A percentile compares a stretch with the other conserved stretches of the same genome.
Evolutionary conservation across 202 grass and related monocot genomes (phyloP).

Genomic region (Brachypodium distachyon): DNA sequence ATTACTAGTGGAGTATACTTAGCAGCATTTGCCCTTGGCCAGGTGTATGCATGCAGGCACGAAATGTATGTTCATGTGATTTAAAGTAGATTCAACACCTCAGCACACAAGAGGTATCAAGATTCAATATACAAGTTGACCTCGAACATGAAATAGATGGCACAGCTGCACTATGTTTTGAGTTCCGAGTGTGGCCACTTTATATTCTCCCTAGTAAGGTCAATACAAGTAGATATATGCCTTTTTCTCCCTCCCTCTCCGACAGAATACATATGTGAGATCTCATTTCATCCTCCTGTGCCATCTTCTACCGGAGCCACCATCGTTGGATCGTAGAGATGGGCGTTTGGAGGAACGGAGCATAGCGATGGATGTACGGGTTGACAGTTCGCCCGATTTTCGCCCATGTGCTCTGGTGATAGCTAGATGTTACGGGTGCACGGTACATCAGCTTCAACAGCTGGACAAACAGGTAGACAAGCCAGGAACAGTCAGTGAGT

Average conservation of each 20-base stretch:
- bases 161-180: background rate
- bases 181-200: no score
- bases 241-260: background rate
- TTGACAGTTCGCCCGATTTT: conserved; percentile 51
- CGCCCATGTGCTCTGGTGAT: conserved; percentile 63
- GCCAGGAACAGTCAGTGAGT: background rate
- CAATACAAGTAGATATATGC: background rate
- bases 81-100: background rate
- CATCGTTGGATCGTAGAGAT: conserved; percentile 65
- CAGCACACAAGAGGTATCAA: background rate
- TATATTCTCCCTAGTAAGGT: no score
- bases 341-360: conserved; percentile 51
- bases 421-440: conserved; percentile 48
- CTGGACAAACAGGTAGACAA: conserved; percentile 28
- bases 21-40: no score
- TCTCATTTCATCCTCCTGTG: background rate
- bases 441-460: conserved; percentile 85
- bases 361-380: conserved; percentile 65
- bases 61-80: no score
- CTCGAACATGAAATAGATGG: background rate
- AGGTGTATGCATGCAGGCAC: no score
- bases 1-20: no score
- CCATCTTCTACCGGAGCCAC: conserved; percentile 72
- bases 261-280: background rate
- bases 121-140: background rate